Conservation (phyloP, 2,329 filamentous ascomycete genomes). For the Didymosphaeria variabile region DNA sequence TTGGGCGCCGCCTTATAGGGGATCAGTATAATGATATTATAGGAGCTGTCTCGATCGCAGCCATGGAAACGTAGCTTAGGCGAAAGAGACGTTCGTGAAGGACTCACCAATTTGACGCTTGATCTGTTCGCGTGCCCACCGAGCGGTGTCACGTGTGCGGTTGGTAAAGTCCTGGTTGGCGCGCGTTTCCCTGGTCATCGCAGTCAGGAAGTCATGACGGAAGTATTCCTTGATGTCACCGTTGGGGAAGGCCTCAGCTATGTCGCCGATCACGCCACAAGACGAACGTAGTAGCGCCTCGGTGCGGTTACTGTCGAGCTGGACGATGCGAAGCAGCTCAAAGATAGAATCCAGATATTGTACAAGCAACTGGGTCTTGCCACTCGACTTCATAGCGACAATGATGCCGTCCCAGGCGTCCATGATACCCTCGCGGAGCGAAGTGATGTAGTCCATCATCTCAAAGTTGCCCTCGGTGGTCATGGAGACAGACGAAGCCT, state of each 20-base stretch:
- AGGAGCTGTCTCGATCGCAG: conserved; percentile 20
- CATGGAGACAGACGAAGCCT: conserved; percentile 84
- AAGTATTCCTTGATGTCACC: conserved; percentile 86
- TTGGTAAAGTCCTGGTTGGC: conserved; percentile 84
- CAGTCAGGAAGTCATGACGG: conserved; percentile 88
- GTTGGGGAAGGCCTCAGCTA: conserved; percentile 91
- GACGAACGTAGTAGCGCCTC: conserved; percentile 91
- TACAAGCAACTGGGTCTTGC: conserved; percentile 75
- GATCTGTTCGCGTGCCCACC: conserved; percentile 97
- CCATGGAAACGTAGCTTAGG: conserved; percentile 3
- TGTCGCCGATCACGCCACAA: conserved; percentile 97
- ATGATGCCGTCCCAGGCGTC: conserved; percentile 99
- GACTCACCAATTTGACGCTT: conserved; percentile 77
- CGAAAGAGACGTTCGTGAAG: conserved; percentile 10
- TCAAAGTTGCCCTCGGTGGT: conserved; percentile 85
- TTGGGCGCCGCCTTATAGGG: conserved; percentile 42
- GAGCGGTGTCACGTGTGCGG: conserved; percentile 91
- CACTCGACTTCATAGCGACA: conserved; percentile 85
- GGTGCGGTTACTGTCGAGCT: conserved; percentile 84
- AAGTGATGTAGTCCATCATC: conserved; percentile 96
- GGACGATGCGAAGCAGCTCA: conserved; percentile 81
- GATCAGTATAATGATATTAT: conserved; percentile 33
- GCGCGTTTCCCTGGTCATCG: conserved; percentile 91
- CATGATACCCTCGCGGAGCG: conserved; percentile 96
- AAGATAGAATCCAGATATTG: conserved; percentile 88